These are phyloP conservation scores for Botrytis deweyae DNA, from an alignment of 2,329 filamentous ascomycete genomes.

Conservation along the genomic window DNA sequence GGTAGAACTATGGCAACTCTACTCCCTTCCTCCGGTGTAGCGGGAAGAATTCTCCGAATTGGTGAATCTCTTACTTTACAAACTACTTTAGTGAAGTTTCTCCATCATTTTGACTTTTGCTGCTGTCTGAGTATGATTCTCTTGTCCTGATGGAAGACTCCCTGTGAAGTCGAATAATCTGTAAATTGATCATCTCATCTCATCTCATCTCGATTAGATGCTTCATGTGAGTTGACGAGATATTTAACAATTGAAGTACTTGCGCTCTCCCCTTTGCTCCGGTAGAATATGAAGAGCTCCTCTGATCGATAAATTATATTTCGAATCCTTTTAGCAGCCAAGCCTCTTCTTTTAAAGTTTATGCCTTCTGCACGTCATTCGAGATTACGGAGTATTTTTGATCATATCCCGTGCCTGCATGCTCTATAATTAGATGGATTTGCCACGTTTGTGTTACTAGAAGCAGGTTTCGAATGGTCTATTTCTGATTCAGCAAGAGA, in stretches of 20 bases:
- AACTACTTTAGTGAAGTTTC: not conserved
- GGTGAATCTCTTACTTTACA: not conserved
- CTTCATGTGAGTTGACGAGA: not conserved
- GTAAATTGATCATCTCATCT: not conserved
- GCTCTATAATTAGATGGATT: not conserved
- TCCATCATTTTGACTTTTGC: not conserved
- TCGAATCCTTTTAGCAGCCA: not conserved
- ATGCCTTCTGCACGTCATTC: not conserved
- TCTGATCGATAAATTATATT: not conserved
- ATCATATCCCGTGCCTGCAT: not conserved
- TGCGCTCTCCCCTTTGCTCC: too few species aligned
- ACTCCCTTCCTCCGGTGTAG: not conserved
- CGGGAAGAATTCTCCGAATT: not conserved
- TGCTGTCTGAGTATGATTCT: not conserved
- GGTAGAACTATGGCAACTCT: not conserved
- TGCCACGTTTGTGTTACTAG: not conserved
- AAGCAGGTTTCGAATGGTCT: not conserved
- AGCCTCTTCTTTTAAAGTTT: not conserved
- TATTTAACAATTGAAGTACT: fast-evolving
- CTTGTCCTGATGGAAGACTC: not conserved
- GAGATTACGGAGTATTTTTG: not conserved
- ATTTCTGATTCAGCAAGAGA: not conserved
- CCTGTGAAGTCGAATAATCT: not conserved
- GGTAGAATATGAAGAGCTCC: not conserved
- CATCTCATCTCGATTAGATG: not conserved